phyloP scores from a whole-genome alignment of 2,329 filamentous ascomycete species.

The Aspergillus tubingensis region DNA sequence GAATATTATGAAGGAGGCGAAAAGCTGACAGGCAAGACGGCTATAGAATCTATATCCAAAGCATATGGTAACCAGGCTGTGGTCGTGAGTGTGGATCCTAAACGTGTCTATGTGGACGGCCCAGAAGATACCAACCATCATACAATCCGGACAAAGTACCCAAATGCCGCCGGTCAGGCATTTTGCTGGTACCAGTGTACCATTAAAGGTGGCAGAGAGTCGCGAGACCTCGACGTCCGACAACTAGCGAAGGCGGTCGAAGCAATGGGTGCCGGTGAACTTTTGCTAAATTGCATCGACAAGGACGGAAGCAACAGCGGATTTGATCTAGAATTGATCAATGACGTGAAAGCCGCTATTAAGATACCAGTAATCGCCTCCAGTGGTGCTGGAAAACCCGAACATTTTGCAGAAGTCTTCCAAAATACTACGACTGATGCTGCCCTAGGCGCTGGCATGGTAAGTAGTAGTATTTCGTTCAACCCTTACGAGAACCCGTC shows the following conservation, averaged over 20 bases:
- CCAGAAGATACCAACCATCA: constrained; percentile 72
- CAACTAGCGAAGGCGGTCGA: constrained; percentile 87
- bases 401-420: constrained; percentile 91
- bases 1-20: constrained; percentile 76
- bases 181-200: constrained; percentile 98
- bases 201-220: constrained; percentile 91
- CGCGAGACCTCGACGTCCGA: constrained; percentile 88
- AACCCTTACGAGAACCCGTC: not conserved
- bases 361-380: constrained; percentile 94
- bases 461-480: constrained; percentile 41
- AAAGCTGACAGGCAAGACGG: constrained; percentile 75
- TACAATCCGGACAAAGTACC: constrained; percentile 68
- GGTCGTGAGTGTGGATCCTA: constrained; percentile 92
- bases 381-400: constrained; percentile 84
- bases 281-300: constrained; percentile 96
- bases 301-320: constrained; percentile 92
- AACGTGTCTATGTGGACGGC: constrained; percentile 77
- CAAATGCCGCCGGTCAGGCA: constrained; percentile 73
- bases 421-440: constrained; percentile 82
- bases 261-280: constrained; percentile 92
- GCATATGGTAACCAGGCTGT: constrained; percentile 97
- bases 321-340: constrained; percentile 90
- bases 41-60: constrained; percentile 90
- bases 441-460: constrained; percentile 91
- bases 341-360: constrained; percentile 81